Conservation (phyloP, 2,329 filamentous ascomycete genomes). For the Ampelomyces quisqualis region DNA sequence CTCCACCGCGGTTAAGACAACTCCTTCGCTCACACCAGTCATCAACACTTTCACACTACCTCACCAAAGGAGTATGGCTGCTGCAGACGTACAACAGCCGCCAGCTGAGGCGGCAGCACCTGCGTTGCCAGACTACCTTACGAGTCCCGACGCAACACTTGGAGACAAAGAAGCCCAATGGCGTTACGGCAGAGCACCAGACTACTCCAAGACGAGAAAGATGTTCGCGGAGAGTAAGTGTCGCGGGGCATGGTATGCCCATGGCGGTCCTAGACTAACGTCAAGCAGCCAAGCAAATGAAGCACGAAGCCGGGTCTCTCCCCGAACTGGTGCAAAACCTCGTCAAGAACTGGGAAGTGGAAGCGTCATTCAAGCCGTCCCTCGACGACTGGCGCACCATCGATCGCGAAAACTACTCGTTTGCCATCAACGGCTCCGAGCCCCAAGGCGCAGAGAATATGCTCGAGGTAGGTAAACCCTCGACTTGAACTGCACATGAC, state of each 20-base stretch:
- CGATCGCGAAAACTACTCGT: constrained; percentile 60
- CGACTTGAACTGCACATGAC: too few species aligned
- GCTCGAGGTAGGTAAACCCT: constrained; percentile 48
- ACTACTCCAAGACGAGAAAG: constrained; percentile 64
- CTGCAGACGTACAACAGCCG: constrained; percentile 30
- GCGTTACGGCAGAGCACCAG: constrained; percentile 62
- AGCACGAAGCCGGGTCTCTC: constrained; percentile 58
- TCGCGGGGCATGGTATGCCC: too few species aligned
- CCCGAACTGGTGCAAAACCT: constrained; percentile 66
- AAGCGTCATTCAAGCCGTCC: constrained; percentile 66
- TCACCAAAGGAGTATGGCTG: constrained; percentile 24
- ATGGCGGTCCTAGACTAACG: constrained; percentile 1
- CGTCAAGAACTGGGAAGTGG: constrained; percentile 73
- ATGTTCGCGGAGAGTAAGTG: constrained; percentile 60
- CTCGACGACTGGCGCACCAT: constrained; percentile 67
- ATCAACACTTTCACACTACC: not conserved
- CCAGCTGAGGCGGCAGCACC: constrained; percentile 36
- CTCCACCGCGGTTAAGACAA: not conserved
- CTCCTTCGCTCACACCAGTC: not conserved
- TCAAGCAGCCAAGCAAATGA: constrained; percentile 57
- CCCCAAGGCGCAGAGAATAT: constrained; percentile 62
- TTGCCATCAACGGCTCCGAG: constrained; percentile 63
- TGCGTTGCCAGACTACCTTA: constrained; percentile 58
- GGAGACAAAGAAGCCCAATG: constrained; percentile 57
- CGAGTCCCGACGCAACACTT: constrained; percentile 60